These are phyloP conservation scores for Solanum ossicruentum DNA, from an alignment of 257 asterid species.

Conservation along the genomic window DNA sequence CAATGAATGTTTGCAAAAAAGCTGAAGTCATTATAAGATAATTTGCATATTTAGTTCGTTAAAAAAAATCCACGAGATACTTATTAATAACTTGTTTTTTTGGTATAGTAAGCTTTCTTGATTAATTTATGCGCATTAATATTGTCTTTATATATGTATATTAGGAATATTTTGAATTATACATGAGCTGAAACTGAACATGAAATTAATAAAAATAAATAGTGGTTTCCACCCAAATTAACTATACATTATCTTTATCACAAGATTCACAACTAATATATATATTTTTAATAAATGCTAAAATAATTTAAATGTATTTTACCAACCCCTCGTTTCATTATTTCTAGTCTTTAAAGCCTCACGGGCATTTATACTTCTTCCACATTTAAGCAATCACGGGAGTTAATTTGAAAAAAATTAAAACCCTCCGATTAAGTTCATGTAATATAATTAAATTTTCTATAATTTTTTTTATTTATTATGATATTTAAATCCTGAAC, in stretches of 20 bases:
- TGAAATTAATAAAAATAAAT: not conserved
- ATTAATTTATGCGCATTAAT: not conserved
- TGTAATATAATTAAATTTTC: not conserved
- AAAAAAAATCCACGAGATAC: not conserved
- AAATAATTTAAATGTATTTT: not conserved
- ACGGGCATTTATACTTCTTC: not conserved
- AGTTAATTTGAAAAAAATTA: not conserved
- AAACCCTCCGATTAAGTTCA: not conserved
- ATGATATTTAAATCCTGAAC: accelerated
- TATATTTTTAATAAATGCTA: not conserved
- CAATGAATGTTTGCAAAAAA: too few species aligned
- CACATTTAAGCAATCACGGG: not conserved
- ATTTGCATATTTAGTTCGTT: not conserved
- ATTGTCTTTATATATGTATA: too few species aligned
- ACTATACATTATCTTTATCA: not conserved
- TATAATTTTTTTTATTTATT: not conserved
- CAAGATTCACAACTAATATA: not conserved
- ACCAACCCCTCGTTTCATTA: not conserved
- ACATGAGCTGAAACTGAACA: not conserved
- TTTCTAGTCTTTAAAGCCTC: not conserved
- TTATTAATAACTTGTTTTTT: not conserved
- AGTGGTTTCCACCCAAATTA: not conserved
- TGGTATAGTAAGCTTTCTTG: not conserved
- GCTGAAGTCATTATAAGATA: too few species aligned
- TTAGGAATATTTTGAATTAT: not conserved